Evolutionary conservation across 192 early-diverging fungal species (phyloP).

Genomic region (Backusella australiensis): DNA sequence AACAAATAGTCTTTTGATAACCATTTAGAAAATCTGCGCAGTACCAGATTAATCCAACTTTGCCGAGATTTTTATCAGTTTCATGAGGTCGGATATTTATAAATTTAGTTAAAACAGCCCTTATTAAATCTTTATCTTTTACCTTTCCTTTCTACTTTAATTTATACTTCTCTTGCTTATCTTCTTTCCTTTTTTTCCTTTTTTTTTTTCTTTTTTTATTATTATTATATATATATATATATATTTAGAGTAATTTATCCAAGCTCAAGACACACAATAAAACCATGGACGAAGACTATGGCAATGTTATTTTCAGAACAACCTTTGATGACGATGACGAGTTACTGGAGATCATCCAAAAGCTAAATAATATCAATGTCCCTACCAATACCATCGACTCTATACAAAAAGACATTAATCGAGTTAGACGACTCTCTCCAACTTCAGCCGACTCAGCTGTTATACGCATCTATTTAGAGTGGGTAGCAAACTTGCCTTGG

Average conservation of each 20-base stretch:
- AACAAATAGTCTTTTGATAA: neutral
- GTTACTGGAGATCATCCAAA: slow-evolving; percentile 52
- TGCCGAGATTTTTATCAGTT: neutral
- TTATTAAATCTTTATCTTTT: neutral
- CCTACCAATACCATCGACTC: slow-evolving; percentile 56
- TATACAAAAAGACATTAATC: slow-evolving; percentile 59
- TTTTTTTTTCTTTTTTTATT: neutral
- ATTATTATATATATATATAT: neutral
- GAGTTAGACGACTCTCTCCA: slow-evolving; percentile 63
- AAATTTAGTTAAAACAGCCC: neutral
- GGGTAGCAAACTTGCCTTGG: slow-evolving; percentile 77
- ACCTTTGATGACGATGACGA: slow-evolving; percentile 58
- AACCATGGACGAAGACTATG: neutral
- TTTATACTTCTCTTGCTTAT: slow-evolving; percentile 11
- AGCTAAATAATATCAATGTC: slow-evolving; percentile 54
- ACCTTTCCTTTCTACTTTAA: neutral
- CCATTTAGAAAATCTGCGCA: neutral
- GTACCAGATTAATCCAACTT: neutral
- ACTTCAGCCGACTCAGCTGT: slow-evolving; percentile 76
- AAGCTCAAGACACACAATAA: neutral
- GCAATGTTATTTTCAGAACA: neutral
- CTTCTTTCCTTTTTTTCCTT: neutral
- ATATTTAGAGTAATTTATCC: neutral
- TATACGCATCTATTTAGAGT: slow-evolving; percentile 74
- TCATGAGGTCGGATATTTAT: neutral